phyloP scores from a whole-genome alignment of 2,329 filamentous ascomycete genomes.

The Kalaharituber pfeilii region DNA sequence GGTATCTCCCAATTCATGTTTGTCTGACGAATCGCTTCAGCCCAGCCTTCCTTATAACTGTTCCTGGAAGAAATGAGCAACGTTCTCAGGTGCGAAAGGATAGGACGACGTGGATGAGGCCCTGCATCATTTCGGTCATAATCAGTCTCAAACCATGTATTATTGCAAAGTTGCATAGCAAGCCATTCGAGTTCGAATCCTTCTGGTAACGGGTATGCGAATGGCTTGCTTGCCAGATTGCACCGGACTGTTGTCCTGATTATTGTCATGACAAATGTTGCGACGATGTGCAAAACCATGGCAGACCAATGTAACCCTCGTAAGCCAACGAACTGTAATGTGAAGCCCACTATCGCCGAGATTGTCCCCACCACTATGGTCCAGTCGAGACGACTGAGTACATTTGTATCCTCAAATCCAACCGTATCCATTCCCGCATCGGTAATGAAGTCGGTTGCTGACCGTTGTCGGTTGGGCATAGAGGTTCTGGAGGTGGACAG shows the following conservation, averaged over 20 bases:
- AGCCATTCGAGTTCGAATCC: neutral
- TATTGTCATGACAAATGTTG: constrained; percentile 13
- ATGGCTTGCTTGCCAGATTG: neutral
- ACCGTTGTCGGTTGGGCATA: neutral
- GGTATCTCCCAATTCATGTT: neutral
- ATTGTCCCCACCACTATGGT: neutral
- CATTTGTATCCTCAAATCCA: no score
- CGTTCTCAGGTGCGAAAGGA: neutral
- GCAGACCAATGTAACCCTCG: constrained; percentile 14
- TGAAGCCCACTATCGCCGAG: constrained; percentile 10
- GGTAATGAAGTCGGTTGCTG: neutral
- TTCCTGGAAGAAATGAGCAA: neutral
- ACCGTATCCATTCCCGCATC: neutral
- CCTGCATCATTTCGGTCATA: neutral
- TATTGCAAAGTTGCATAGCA: neutral
- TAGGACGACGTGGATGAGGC: neutral
- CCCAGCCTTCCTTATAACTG: neutral
- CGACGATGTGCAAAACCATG: constrained; percentile 9
- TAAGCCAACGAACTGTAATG: constrained; percentile 15
- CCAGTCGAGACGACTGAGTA: no score
- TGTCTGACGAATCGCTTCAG: neutral
- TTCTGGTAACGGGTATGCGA: neutral
- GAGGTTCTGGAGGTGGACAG: neutral
- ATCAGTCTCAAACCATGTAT: neutral
- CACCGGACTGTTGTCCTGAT: constrained; percentile 10